Evolutionary conservation across 2,329 filamentous ascomycete genomes (phyloP).

Genomic region (Microsporum ferrugineum): DNA sequence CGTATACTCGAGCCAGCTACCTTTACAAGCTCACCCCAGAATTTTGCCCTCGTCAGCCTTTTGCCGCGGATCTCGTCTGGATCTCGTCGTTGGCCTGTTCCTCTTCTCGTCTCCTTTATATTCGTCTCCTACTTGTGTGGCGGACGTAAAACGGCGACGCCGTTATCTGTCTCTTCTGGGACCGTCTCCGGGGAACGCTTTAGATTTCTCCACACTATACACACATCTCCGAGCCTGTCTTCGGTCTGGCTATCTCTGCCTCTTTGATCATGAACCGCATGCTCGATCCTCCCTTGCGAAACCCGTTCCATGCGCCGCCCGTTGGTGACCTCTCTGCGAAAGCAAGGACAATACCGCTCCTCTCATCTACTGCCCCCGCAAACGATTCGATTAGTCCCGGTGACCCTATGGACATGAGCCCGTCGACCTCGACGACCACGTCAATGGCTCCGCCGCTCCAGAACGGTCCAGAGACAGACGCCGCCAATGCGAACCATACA

Average conservation of each 20-base stretch:
- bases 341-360: constrained; percentile 43
- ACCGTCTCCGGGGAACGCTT: background rate
- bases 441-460: constrained; percentile 40
- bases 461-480: constrained; percentile 41
- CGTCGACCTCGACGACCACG: constrained; percentile 28
- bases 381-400: constrained; percentile 33
- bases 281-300: constrained; percentile 33
- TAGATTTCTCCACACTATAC: background rate
- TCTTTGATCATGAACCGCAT: constrained; percentile 29
- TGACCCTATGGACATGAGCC: constrained; percentile 47
- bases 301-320: constrained; percentile 34
- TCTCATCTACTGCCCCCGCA: constrained; percentile 37
- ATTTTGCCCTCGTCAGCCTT: background rate
- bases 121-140: background rate
- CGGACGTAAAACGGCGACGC: background rate
- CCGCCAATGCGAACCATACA: constrained; percentile 30
- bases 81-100: background rate
- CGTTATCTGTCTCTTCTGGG: background rate
- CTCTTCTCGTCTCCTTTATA: background rate
- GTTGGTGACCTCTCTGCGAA: constrained; percentile 30
- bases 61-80: background rate
- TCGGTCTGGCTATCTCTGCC: background rate
- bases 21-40: background rate
- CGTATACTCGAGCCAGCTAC: background rate
- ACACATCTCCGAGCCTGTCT: background rate